These are phyloP conservation scores for Talaromyces sp. DNA, from an alignment of 2,329 filamentous ascomycete species.

Conservation along the genomic window DNA sequence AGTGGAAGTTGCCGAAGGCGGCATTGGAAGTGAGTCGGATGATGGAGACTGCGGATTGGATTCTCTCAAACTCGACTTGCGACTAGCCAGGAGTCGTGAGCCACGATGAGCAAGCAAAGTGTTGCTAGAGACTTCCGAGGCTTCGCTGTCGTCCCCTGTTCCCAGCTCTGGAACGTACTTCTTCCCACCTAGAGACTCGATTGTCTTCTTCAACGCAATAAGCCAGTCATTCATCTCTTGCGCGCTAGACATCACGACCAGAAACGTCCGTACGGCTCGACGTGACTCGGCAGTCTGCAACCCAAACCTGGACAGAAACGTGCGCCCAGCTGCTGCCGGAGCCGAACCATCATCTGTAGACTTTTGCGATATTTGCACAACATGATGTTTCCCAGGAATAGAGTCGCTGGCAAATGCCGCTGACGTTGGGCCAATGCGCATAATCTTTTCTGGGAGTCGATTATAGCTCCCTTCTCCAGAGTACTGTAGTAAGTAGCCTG, in stretches of 20 bases:
- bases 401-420: slow-evolving; percentile 50
- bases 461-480: slow-evolving; percentile 43
- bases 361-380: slow-evolving; percentile 45
- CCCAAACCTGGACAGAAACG: slow-evolving; percentile 40
- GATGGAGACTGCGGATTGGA: slow-evolving; percentile 24
- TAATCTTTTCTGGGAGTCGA: slow-evolving; percentile 46
- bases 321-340: slow-evolving; percentile 26
- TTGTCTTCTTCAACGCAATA: slow-evolving; percentile 42
- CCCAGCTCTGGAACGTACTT: slow-evolving; percentile 38
- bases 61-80: slow-evolving; percentile 26
- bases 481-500: slow-evolving; percentile 48
- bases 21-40: not conserved
- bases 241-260: slow-evolving; percentile 44
- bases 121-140: not conserved
- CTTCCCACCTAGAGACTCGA: slow-evolving; percentile 45
- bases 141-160: slow-evolving; percentile 22
- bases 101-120: not conserved
- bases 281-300: slow-evolving; percentile 34
- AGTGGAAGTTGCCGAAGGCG: slow-evolving; percentile 6
- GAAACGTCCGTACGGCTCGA: slow-evolving; percentile 37
- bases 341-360: slow-evolving; percentile 29
- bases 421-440: slow-evolving; percentile 44
- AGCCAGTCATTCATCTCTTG: slow-evolving; percentile 47
- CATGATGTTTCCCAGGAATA: slow-evolving; percentile 49
- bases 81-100: slow-evolving; percentile 1